Base-by-base conservation (phyloP, 2,329 filamentous ascomycete genomes). In the Aspergillus neoniger region DNA sequence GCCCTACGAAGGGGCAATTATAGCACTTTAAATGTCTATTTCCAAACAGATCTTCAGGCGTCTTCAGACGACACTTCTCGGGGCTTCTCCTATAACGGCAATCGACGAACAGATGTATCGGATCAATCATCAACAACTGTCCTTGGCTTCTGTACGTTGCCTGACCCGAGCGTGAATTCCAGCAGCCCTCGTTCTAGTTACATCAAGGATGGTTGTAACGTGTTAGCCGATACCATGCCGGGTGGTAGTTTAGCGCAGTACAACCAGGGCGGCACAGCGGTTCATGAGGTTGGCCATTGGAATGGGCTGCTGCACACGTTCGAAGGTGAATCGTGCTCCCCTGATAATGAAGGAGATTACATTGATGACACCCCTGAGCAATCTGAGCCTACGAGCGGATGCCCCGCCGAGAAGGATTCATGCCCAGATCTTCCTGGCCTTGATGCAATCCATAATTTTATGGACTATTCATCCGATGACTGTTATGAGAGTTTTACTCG, bases 341-440 rank as follows among this genome's bases (percentile, higher is more conserved):
- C 65, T 1, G 61, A 60, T 21, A 73, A 76, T 57, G 67, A 71
- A 4, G 79, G 79, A 1, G 79, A 81, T 61, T 79, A 76, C 58
- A 76, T 81, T 19, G 65, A 70, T 19, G 79, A 81, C 60, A 81
- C 79, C 15, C 77, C 79, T 14, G 75, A 78, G 62, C 75, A 80
- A 63, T 79, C 62, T 67, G 88, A 80, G 49, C 90, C 75, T n/a
- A 86, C 84, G n/a, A 79, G 81, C 63, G 83, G 83, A 1, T 87
- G 85, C 70, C 85, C 84, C 1, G 67, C 63, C 0, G 70, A 67
- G 2, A 85, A 85, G 72, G 77, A 82, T 65, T 82, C 76, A 17
- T 86, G 84, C 67, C 81, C 81, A 0, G 69, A 71, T 23, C 71
- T 72, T 23, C 71, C 75, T 10, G 81, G 80, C 0, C 56, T 76